Evolutionary conservation across 2,329 filamentous ascomycete species (phyloP).

Genomic region (Dactylellina haptotyla): DNA sequence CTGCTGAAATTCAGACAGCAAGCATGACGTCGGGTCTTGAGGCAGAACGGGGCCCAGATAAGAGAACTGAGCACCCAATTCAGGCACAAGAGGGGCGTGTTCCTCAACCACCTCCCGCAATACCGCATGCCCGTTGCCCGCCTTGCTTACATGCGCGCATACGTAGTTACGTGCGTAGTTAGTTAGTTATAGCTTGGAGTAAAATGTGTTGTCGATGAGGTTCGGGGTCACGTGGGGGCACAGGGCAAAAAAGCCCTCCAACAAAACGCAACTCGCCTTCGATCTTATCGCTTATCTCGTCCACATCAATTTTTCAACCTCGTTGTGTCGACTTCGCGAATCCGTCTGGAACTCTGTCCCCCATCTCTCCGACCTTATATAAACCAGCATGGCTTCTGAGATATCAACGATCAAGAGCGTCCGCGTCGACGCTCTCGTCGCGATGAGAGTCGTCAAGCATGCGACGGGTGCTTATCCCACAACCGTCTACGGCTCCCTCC

Average conservation of each 20-base stretch:
- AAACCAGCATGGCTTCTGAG: slow-evolving; percentile 42
- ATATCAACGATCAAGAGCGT: slow-evolving; percentile 73
- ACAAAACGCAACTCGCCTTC: slow-evolving; percentile 16
- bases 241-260: slow-evolving; percentile 53
- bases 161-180: no score
- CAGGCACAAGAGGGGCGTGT: not conserved
- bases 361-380: slow-evolving; percentile 25
- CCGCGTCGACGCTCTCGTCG: slow-evolving; percentile 93
- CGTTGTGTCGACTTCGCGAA: slow-evolving; percentile 12
- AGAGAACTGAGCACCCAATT: no score
- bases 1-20: not conserved
- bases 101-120: no score
- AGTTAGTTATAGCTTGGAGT: slow-evolving; percentile 14
- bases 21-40: not conserved
- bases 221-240: slow-evolving; percentile 24
- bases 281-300: slow-evolving; percentile 53
- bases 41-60: no score
- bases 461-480: slow-evolving; percentile 88
- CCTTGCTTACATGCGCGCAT: no score
- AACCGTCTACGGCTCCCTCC: slow-evolving; percentile 85
- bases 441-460: slow-evolving; percentile 99
- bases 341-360: not conserved
- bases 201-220: slow-evolving; percentile 40
- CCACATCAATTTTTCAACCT: slow-evolving; percentile 46
- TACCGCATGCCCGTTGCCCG: no score